Conservation (phyloP, 2,329 filamentous ascomycete species). For the Ceratocystis cubensis region DNA sequence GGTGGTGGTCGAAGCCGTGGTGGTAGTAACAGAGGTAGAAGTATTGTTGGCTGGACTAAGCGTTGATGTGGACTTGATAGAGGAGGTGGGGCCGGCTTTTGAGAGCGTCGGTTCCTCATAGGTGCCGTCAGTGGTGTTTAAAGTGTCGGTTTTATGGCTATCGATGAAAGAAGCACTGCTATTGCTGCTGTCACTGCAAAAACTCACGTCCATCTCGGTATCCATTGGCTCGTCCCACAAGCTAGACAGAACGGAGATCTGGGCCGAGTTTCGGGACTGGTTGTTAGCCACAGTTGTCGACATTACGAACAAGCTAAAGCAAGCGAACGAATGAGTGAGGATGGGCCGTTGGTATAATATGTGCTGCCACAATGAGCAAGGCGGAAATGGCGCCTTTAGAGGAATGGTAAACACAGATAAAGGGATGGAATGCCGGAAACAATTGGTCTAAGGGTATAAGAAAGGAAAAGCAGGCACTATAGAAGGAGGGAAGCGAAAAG, state of each 20-base stretch:
- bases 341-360: not conserved
- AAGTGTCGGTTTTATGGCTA: not conserved
- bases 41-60: no score
- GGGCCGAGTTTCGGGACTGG: constrained; percentile 17
- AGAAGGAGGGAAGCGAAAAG: constrained; percentile 2
- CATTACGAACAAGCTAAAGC: not conserved
- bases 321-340: not conserved
- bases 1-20: not conserved
- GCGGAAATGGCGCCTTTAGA: not conserved
- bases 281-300: not conserved
- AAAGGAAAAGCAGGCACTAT: not conserved
- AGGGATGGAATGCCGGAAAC: constrained; percentile 7
- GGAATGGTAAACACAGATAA: constrained; percentile 10
- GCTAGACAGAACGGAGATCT: constrained; percentile 22
- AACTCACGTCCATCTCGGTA: constrained; percentile 7
- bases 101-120: constrained; percentile 9
- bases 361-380: not conserved
- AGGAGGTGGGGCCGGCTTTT: not conserved
- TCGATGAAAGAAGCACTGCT: constrained; percentile 12
- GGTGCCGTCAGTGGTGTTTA: constrained; percentile 8
- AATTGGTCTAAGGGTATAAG: constrained; percentile 10
- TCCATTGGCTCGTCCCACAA: constrained; percentile 18
- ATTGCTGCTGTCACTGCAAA: constrained; percentile 3
- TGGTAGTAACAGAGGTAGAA: no score
- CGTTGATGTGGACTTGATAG: not conserved